These are phyloP conservation scores for maize (Zea mays) DNA, from an alignment of 176 grass and related monocot genomes.

Conservation along the genomic window Zm-B73-REFERENCE-NAM-5.0 NC_050097.1:226787001-226787500, in stretches of 20 bases:
- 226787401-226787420: background rate
- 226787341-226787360: background rate
- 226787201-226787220: constrained; percentile 29
- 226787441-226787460: background rate
- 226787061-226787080: no score
- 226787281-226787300: constrained; percentile 48
- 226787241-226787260: background rate
- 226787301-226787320: constrained; percentile 55
- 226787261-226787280: background rate
- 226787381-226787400: background rate
- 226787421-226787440: background rate
- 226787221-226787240: constrained; percentile 38
- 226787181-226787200: constrained; percentile 40
- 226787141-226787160: background rate
- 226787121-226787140: background rate
- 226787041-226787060: no score
- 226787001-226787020: no score
- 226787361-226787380: background rate
- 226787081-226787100: no score
- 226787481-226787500: background rate
- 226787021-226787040: no score
- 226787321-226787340: constrained; percentile 39
- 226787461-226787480: background rate
- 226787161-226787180: background rate
- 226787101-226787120: no score